Evolutionary conservation across 2,329 filamentous ascomycete species (phyloP).

Genomic region (Chrysoporthe austroafricana): DNA sequence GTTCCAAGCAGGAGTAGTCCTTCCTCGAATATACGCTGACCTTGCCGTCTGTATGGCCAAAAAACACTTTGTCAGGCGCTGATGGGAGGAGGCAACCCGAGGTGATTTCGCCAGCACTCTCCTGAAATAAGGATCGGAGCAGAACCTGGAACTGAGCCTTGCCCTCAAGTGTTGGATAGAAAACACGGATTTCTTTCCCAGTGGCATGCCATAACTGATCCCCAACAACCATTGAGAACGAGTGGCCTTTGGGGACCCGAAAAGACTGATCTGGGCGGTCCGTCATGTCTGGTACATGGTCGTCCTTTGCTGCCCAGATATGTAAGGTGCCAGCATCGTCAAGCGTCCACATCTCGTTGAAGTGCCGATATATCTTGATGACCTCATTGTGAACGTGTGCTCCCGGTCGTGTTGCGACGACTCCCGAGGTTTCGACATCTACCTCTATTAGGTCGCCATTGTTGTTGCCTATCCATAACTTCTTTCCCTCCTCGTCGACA

Average conservation of each 20-base stretch:
- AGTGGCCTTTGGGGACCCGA: constrained; percentile 78
- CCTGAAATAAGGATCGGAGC: constrained; percentile 69
- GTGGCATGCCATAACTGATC: constrained; percentile 85
- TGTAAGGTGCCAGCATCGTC: constrained; percentile 87
- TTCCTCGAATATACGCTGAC: constrained; percentile 86
- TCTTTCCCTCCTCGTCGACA: constrained; percentile 78
- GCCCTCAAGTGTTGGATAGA: constrained; percentile 71
- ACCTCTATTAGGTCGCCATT: constrained; percentile 87
- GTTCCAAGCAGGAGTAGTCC: constrained; percentile 75
- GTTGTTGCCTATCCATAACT: constrained; percentile 89
- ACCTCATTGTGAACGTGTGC: constrained; percentile 82
- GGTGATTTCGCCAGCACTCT: constrained; percentile 83
- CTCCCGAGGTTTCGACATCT: constrained; percentile 74
- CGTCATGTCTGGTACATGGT: constrained; percentile 73
- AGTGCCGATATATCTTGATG: constrained; percentile 82
- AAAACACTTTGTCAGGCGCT: constrained; percentile 78
- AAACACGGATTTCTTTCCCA: constrained; percentile 86
- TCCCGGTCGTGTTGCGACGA: constrained; percentile 69
- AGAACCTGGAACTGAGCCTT: constrained; percentile 76
- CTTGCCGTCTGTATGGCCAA: constrained; percentile 93
- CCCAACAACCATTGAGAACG: constrained; percentile 85
- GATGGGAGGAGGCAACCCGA: constrained; percentile 77
- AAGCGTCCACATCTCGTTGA: constrained; percentile 89
- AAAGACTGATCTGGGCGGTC: constrained; percentile 74
- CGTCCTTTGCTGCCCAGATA: constrained; percentile 79